A percentile compares a stretch with the other conserved stretches of the same genome.
phyloP scores from a whole-genome alignment of 257 asterid genomes.

The Lycium ferocissimum region DNA sequence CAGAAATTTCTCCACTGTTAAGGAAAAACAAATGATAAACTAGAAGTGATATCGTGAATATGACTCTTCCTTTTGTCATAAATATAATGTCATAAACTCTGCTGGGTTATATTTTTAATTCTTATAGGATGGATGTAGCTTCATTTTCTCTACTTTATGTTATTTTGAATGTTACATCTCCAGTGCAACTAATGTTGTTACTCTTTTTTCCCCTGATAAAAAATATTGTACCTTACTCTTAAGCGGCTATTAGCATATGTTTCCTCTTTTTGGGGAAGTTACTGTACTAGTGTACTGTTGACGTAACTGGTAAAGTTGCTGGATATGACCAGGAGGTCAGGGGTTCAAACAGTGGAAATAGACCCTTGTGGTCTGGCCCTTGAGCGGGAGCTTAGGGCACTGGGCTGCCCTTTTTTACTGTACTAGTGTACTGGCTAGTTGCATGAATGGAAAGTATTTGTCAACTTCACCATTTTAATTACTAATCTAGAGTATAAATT shows the following conservation, averaged over 20 bases:
- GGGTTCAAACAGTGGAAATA: too few species aligned
- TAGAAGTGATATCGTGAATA: not conserved
- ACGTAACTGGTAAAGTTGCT: too few species aligned
- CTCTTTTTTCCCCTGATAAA: not conserved
- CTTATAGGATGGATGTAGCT: not conserved
- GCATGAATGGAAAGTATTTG: not conserved
- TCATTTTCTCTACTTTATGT: not conserved
- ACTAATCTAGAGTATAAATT: not conserved
- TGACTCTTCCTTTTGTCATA: not conserved
- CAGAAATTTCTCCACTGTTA: not conserved
- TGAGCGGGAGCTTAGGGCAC: too few species aligned
- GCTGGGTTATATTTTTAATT: not conserved
- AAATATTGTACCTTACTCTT: not conserved
- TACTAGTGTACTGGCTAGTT: constrained; percentile 14
- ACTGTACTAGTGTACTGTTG: not conserved
- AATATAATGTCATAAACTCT: not conserved
- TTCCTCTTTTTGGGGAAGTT: constrained; percentile 23
- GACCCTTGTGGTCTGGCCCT: too few species aligned
- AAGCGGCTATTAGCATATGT: not conserved
- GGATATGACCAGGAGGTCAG: too few species aligned
- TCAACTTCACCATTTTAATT: not conserved
- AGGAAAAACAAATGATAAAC: not conserved
- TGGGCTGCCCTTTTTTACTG: not conserved
- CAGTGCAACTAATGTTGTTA: not conserved
- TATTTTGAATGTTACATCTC: constrained; percentile 1